A percentile compares a stretch with the other conserved stretches of the same genome.
Evolutionary conservation across 2,329 filamentous ascomycete genomes (phyloP).

Genomic region (Dothidotthia symphoricarpi): DNA sequence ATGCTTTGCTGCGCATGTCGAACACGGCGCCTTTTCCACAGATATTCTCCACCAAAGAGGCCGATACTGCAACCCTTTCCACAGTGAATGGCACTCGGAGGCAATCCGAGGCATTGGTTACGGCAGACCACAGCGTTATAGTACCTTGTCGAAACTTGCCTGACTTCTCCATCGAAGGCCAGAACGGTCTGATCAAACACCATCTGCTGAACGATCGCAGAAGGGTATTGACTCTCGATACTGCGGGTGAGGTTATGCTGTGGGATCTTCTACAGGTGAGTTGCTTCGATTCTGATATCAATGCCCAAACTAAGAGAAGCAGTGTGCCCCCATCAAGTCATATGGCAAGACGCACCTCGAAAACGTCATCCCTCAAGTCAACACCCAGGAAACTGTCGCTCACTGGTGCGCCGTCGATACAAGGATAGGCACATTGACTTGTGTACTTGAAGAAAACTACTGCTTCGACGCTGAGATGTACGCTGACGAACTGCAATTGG

Average conservation of each 20-base stretch:
- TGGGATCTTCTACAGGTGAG: constrained; percentile 88
- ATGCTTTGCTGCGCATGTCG: constrained; percentile 77
- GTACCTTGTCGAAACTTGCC: constrained; percentile 46
- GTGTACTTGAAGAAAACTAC: constrained; percentile 88
- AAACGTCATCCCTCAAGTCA: constrained; percentile 82
- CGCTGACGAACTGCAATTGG: constrained; percentile 77
- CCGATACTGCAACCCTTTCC: constrained; percentile 49
- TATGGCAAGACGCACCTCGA: constrained; percentile 94
- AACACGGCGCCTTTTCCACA: constrained; percentile 75
- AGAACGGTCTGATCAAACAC: constrained; percentile 93
- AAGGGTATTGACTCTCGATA: constrained; percentile 86
- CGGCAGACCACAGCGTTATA: constrained; percentile 33
- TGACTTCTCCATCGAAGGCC: constrained; percentile 74
- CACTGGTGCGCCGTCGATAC: constrained; percentile 97
- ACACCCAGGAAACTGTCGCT: constrained; percentile 83
- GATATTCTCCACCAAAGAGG: constrained; percentile 52
- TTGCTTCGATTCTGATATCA: no score
- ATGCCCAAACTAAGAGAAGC: no score
- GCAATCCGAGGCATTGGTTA: constrained; percentile 55
- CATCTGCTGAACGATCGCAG: constrained; percentile 86
- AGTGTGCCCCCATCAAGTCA: constrained; percentile 85
- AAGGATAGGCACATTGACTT: constrained; percentile 85
- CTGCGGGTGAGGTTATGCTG: constrained; percentile 87
- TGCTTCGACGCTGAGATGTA: constrained; percentile 98
- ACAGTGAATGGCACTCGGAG: constrained; percentile 55